phyloP scores from a whole-genome alignment of 345 rosid species.

The Nasturtium officinale region DNA sequence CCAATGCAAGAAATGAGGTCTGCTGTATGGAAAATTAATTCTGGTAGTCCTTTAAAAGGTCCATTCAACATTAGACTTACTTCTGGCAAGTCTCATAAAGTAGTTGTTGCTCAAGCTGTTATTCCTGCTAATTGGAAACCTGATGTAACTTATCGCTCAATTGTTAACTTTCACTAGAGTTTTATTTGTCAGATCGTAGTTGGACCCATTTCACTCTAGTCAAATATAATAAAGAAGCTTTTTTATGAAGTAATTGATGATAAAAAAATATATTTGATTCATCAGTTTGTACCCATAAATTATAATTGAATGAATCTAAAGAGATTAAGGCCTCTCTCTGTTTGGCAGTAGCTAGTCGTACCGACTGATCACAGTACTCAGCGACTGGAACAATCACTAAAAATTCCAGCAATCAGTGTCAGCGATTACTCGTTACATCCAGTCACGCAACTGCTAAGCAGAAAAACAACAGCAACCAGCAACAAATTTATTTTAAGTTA shows the following conservation, averaged over 20 bases:
- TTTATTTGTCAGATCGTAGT: neutral
- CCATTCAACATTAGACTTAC: constrained; percentile 51
- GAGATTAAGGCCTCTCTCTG: no score
- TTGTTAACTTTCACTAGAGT: constrained; percentile 47
- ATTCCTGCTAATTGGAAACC: constrained; percentile 62
- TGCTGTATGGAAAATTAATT: constrained; percentile 60
- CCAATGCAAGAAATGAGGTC: constrained; percentile 70
- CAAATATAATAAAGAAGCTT: neutral
- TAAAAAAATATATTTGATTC: neutral
- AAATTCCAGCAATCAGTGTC: no score
- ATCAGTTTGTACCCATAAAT: neutral
- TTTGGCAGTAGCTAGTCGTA: no score
- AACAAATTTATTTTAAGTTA: no score
- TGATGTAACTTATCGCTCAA: constrained; percentile 52
- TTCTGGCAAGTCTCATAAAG: constrained; percentile 38
- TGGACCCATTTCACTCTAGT: neutral
- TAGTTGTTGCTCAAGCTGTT: constrained; percentile 48
- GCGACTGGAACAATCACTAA: no score
- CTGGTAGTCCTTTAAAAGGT: constrained; percentile 42
- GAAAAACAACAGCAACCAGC: no score
- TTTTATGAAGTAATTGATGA: neutral
- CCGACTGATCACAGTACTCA: no score
- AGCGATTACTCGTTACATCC: no score
- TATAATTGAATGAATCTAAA: no score
- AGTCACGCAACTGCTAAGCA: no score